A percentile compares a stretch with the other conserved stretches of the same genome.
Evolutionary conservation across 495 filamentous ascomycete species (phyloP).

Genomic region (Hypoxylon lenormandii): DNA sequence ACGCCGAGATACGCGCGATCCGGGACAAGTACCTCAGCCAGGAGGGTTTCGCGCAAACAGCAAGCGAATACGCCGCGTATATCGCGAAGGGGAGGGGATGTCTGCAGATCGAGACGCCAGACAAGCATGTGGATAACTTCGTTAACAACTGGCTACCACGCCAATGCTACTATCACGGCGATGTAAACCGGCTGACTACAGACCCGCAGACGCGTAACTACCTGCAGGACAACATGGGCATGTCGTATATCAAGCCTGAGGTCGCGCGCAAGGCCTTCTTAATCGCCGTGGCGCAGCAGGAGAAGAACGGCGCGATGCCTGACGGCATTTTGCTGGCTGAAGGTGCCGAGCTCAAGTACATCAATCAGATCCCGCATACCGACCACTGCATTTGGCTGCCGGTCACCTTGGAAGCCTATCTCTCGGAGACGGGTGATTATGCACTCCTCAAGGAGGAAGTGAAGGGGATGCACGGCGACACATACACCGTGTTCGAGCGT

Average conservation of each 20-base stretch:
- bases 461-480: conserved; percentile 55
- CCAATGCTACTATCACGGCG: conserved; percentile 69
- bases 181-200: conserved; percentile 69
- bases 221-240: conserved; percentile 71
- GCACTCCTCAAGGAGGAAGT: conserved; percentile 60
- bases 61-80: conserved; percentile 62
- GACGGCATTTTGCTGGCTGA: conserved; percentile 66
- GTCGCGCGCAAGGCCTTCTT: conserved; percentile 63
- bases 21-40: conserved; percentile 63
- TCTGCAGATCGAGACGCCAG: conserved; percentile 65
- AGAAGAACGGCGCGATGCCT: conserved; percentile 67
- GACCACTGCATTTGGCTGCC: conserved; percentile 71
- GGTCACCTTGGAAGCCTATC: conserved; percentile 65
- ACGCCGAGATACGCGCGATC: conserved; percentile 63
- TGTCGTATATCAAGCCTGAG: conserved; percentile 67
- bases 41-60: conserved; percentile 59
- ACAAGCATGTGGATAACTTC: conserved; percentile 68
- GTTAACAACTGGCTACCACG: conserved; percentile 70
- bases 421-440: conserved; percentile 67
- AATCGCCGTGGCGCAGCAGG: conserved; percentile 64
- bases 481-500: conserved; percentile 65
- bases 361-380: conserved; percentile 69
- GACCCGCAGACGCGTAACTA: conserved; percentile 71
- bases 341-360: conserved; percentile 69
- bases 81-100: conserved; percentile 64